Base-by-base conservation (phyloP, 805 yeast species). In the Cyberlindnera maritima region DNA sequence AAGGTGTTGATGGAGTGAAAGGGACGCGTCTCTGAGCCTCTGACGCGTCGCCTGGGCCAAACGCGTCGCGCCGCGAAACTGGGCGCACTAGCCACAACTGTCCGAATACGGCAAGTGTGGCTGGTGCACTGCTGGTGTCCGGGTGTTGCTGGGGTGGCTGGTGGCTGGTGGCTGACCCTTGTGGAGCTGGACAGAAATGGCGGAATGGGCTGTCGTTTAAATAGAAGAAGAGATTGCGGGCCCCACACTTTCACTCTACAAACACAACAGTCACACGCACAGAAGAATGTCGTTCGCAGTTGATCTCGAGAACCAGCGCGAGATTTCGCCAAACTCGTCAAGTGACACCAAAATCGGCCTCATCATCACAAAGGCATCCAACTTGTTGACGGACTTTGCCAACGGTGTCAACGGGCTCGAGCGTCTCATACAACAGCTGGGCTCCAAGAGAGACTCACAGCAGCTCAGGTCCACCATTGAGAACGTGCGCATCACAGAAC, bases 381-480 rank as follows among this genome's bases (percentile, higher is more conserved):
- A 53, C 31, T 48, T 60, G 3, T 43, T 64, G 11, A 52, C 77
- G 20, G 65, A 68, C 39, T 77, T 77, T 56, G 79, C 79, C 5
- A 67, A 65, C 47, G 67, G 74, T n/a, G 71, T 78, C n/a, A 65
- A 75, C 10, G 72, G 69, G 41, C 68, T 81, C 38, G 81, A 79
- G 48, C 68, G 69, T 25, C 70, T 76, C 38, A 69, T 76, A 20
- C 66, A 65, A 36, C 79, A 72, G 43, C 54, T 82, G 14, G 88
- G 88, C 0, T 68, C 83, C 1, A 69, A 69, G 43, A 53, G 70
- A 20, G 78, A 72, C 47, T 55, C 61, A 4, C 48, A 69, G 3
- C 60, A 61, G 10, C 54, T 62, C 3, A 66, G 79, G 18, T 59
- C 67, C 2, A 54, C 64, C 43, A 53, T 70, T 47, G 66, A 63